These are phyloP conservation scores for Cyberlindnera bimundalis DNA, from an alignment of 805 yeast species.

Conservation along the genomic window DNA sequence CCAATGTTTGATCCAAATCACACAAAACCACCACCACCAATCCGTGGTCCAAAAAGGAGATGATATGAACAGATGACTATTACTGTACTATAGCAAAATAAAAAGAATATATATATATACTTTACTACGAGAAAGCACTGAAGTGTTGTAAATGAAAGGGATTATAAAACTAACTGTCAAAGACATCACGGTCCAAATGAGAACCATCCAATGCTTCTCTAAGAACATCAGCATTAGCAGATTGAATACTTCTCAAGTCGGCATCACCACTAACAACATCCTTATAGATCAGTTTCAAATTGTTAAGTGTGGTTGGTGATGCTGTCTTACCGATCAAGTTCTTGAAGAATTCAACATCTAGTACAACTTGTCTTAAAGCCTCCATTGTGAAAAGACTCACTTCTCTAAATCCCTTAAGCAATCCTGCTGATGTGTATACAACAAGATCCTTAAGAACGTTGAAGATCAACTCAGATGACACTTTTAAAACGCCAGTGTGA, in stretches of 20 bases:
- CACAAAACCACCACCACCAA: conserved; percentile 68
- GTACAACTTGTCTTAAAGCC: conserved; percentile 48
- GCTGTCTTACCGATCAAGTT: conserved; percentile 25
- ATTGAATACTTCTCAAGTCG: conserved; percentile 5
- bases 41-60: conserved; percentile 53
- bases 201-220: conserved; percentile 20
- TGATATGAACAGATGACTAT: no score
- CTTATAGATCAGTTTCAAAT: conserved; percentile 24
- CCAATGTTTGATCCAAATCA: conserved; percentile 72
- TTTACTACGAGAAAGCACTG: no score
- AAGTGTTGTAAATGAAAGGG: no score
- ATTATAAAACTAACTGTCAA: conserved; percentile 13
- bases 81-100: no score
- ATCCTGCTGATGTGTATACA: conserved; percentile 35
- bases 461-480: conserved; percentile 44
- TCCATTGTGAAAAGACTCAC: conserved; percentile 43
- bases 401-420: conserved; percentile 38
- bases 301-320: conserved; percentile 13
- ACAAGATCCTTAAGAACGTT: conserved; percentile 44
- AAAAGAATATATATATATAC: no score
- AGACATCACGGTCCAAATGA: conserved; percentile 23
- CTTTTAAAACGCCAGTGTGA: conserved; percentile 47
- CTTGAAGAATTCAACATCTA: conserved; percentile 53
- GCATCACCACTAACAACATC: conserved; percentile 14
- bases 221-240: conserved; percentile 15